Evolutionary conservation across 2,329 filamentous ascomycete species (phyloP).

Genomic region (Didymella exigua): DNA sequence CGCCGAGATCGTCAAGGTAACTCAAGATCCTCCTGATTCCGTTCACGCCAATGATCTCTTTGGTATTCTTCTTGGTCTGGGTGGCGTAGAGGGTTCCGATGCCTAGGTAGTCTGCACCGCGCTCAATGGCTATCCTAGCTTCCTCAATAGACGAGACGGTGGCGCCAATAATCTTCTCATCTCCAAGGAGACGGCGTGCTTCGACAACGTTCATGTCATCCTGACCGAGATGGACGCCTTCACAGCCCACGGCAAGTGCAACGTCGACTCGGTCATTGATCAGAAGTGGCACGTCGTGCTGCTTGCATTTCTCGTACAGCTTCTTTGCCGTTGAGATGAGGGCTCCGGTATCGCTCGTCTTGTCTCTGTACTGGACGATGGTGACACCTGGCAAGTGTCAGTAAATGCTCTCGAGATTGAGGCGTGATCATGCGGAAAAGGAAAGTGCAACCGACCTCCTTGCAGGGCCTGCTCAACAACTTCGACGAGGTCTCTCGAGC

Average conservation of each 20-base stretch:
- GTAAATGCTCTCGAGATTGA: neutral
- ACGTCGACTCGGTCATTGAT: slow-evolving; percentile 95
- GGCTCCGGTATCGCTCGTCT: slow-evolving; percentile 73
- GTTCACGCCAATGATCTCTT: slow-evolving; percentile 75
- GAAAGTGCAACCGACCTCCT: slow-evolving; percentile 62
- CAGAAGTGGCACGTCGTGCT: slow-evolving; percentile 75
- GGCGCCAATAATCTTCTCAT: slow-evolving; percentile 82
- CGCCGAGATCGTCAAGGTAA: slow-evolving; percentile 57
- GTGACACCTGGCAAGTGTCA: slow-evolving; percentile 63
- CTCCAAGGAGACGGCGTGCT: slow-evolving; percentile 75
- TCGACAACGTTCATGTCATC: slow-evolving; percentile 78
- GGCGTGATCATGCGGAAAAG: neutral
- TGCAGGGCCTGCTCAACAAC: slow-evolving; percentile 77
- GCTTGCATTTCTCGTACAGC: slow-evolving; percentile 73
- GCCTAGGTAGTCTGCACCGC: slow-evolving; percentile 88
- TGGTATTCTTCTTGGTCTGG: slow-evolving; percentile 81
- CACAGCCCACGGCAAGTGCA: slow-evolving; percentile 80
- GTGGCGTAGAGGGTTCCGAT: slow-evolving; percentile 91
- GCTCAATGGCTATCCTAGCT: slow-evolving; percentile 71
- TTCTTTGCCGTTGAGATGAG: slow-evolving; percentile 72
- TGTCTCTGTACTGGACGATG: slow-evolving; percentile 89
- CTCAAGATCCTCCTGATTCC: slow-evolving; percentile 71
- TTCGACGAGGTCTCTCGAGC: slow-evolving; percentile 68
- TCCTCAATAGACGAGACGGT: slow-evolving; percentile 79
- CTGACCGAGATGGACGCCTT: slow-evolving; percentile 93